Percentiles rank a stretch among this genome's conserved stretches.
phyloP scores from a whole-genome alignment of 2,329 filamentous ascomycete species.

The Pyricularia sp. region DNA sequence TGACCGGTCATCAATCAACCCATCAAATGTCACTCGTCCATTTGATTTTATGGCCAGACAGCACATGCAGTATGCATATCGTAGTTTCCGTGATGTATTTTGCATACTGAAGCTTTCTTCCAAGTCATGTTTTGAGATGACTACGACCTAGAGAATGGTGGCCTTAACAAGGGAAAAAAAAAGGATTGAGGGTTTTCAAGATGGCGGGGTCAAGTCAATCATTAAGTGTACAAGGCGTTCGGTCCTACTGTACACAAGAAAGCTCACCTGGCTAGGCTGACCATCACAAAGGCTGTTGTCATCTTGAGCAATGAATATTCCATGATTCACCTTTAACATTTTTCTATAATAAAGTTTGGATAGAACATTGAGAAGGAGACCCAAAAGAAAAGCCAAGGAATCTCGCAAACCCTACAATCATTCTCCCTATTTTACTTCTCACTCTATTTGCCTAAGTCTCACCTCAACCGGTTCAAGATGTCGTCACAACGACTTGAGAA shows the following conservation, averaged over 20 bases:
- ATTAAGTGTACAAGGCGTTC: not conserved
- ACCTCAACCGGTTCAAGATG: not conserved
- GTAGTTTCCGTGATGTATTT: not conserved
- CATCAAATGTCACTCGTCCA: no score
- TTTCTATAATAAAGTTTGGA: not conserved
- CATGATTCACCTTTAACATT: not conserved
- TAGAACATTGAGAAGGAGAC: not conserved
- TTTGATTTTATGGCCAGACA: no score
- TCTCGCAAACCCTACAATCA: not conserved
- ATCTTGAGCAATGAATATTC: not conserved
- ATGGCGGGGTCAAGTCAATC: not conserved
- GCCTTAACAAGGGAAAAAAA: not conserved
- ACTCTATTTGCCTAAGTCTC: not conserved
- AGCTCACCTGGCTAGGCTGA: not conserved
- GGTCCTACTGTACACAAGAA: not conserved
- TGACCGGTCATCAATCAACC: no score
- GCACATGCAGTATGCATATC: not conserved
- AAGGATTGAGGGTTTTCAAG: not conserved
- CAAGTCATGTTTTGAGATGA: not conserved
- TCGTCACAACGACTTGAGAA: constrained; percentile 10
- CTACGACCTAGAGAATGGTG: not conserved
- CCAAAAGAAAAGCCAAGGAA: not conserved
- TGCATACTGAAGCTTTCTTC: not conserved
- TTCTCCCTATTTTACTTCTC: not conserved
- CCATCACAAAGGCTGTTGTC: not conserved